Base-by-base conservation (phyloP, 805 yeast species). In the Candida suzukii region DNA sequence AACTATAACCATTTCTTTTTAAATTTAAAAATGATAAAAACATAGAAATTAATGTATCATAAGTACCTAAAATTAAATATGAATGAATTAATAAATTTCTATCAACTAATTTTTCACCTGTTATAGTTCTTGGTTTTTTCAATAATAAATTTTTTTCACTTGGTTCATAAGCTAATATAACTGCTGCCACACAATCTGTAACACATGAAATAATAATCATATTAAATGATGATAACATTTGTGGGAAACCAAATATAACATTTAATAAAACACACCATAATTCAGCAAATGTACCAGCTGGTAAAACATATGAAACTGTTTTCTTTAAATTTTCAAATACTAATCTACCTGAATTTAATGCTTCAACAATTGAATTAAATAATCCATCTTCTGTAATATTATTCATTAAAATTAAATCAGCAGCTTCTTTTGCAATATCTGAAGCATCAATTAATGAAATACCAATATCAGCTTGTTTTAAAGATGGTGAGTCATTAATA, bases 381-480 rank as follows among this genome's bases (percentile, higher is more conserved):
- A 34, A 21, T 9, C 28, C 28, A 21, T 34, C 37, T 22, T 34
- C 37, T 14, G 19, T n/a, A n/a, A 21, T 28, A 35, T 35, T 30
- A 17, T 35, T 24, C 28, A 24, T 24, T 9, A 35, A 17, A 5
- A 35, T 22, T 16, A 35, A 7, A 35, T 35, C 37, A 2, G 29
- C 21, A 4, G 81, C 80, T 41, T 74, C 68, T 48, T 76, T 71
- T 4, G 82, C 82, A 19, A 76, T 80, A 54, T 76, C 81, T 1
- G 80, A 73, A 13, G 80, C 82, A 38, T 75, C 69, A 2, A 82
- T 81, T 81, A 77, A 76, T 12, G 80, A 74, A 49, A 77, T 70
- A 41, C 83, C 83, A 42, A 77, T 77, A 53, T 77, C 81, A 5
- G 83, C 82, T 43, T 70, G 71, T 54, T 74, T 76, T 50, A 77